A percentile compares a stretch with the other conserved stretches of the same genome.
These are phyloP conservation scores for Ramalina peruviana DNA, from an alignment of 495 filamentous ascomycete species.

Conservation along the genomic window DNA sequence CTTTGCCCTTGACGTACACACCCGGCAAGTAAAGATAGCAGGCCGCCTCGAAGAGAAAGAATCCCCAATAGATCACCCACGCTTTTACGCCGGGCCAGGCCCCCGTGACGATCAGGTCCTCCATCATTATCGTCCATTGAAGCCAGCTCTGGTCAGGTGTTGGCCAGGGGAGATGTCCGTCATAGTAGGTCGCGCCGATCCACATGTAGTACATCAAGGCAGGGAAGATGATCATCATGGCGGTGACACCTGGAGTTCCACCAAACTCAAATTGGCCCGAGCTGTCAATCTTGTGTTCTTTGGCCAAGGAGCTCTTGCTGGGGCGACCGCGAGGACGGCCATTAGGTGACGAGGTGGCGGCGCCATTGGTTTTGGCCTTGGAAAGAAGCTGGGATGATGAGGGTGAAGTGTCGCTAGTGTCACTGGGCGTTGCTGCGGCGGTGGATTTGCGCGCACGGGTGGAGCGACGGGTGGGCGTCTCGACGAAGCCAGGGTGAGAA, in stretches of 20 bases:
- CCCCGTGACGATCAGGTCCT: constrained; percentile 56
- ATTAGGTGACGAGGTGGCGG: constrained; percentile 27
- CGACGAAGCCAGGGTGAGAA: constrained; percentile 41
- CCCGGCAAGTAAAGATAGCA: constrained; percentile 79
- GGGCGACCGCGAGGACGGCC: constrained; percentile 36
- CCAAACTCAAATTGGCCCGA: constrained; percentile 82
- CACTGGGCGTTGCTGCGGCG: background rate
- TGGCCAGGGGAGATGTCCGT: constrained; percentile 63
- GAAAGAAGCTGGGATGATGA: background rate
- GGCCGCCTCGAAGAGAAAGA: constrained; percentile 68
- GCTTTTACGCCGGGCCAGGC: constrained; percentile 68
- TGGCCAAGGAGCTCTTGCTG: constrained; percentile 41
- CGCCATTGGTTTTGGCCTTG: background rate
- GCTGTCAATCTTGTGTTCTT: constrained; percentile 66
- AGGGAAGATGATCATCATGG: constrained; percentile 89
- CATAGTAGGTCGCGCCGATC: constrained; percentile 85
- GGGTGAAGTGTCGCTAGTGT: constrained; percentile 1
- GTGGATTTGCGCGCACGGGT: constrained; percentile 12
- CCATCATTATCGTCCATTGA: constrained; percentile 57
- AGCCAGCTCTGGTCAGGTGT: constrained; percentile 45
- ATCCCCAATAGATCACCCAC: constrained; percentile 87
- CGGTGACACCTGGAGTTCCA: constrained; percentile 56
- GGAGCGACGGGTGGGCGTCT: constrained; percentile 37
- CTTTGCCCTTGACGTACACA: constrained; percentile 69
- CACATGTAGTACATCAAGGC: constrained; percentile 98